Base-by-base conservation (phyloP, 208 protist genomes). In the Trypanosoma platydactyli region DNA sequence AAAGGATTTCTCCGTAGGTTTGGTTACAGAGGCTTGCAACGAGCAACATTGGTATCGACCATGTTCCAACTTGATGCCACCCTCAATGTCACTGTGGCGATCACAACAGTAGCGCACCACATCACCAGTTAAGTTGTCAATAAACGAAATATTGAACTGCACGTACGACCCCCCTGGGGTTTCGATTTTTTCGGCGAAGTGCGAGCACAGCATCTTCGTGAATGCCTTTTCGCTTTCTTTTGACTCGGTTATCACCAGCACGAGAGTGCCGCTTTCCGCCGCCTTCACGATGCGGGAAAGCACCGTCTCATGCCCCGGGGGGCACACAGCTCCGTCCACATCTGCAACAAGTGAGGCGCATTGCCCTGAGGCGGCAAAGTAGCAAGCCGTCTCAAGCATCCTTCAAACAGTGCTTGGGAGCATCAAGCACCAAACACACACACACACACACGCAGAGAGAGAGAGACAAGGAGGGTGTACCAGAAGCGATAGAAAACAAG, bases 41-140 rank as follows among this genome's bases (percentile, higher is more conserved):
- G 80, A 82, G 35, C 55, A 73, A 59, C 82, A 85, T 15, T 58
- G 48, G 64, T 89, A 62, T 22, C 56, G 44, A 15, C 63, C 67
- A 33, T 72, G 71, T 45, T 92, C 86, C 25, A 77, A 67, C 29
- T 89, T 80, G 40, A 89, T 65, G 1, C 87, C 68, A 50, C 64
- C 76, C 30, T 80, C 71, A 61, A 92, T 84, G 53, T 86, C 82
- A 35, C 51, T 68, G 9, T 73, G 65, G 11, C 80, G 75, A 45
- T 92, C 78, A 59, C 82, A 92, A 7, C 73, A 60, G 63, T 87
- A 89, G 48, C 85, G 71, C 25, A 89, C 72, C 42, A 85, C 22
- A 33, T 81, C 80, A 44, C 76, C 70, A 15, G 67, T 61, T 11
- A 61, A 60, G 38, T 85, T 76, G 20, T 89, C 79, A 12, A 83